Conservation (phyloP, 306 rosid genomes). For the Ormosia emarginata region DNA sequence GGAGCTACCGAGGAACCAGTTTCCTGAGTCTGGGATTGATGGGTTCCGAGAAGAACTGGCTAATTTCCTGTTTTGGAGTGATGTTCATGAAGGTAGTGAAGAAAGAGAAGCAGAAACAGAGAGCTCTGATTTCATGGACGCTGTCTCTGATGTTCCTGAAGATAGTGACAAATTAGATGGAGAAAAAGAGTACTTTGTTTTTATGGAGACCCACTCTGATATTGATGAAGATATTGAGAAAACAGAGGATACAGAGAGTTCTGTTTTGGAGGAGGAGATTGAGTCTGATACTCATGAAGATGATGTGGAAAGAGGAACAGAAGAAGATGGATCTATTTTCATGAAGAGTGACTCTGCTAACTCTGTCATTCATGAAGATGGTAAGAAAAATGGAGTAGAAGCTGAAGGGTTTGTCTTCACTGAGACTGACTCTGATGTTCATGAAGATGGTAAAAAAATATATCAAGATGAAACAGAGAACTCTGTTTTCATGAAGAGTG, state of each 20-base stretch:
- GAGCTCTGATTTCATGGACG: conserved; percentile 6
- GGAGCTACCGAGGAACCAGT: background rate
- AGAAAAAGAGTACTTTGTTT: conserved; percentile 3
- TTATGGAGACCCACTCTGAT: background rate
- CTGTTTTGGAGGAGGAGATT: conserved; percentile 10
- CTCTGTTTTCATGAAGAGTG: background rate
- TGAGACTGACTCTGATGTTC: background rate
- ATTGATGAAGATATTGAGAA: background rate
- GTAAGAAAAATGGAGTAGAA: conserved; percentile 5
- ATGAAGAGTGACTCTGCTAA: background rate
- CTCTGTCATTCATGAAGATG: background rate
- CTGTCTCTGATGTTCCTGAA: background rate
- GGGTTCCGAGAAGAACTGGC: conserved; percentile 33
- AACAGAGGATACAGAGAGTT: background rate
- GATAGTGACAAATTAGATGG: background rate
- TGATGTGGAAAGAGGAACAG: background rate
- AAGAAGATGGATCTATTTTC: conserved; percentile 6
- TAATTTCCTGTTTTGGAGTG: conserved; percentile 27
- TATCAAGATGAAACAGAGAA: conserved; percentile 13
- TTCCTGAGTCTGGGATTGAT: conserved; percentile 19
- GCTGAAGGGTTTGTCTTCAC: background rate
- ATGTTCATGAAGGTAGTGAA: background rate
- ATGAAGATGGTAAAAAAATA: background rate
- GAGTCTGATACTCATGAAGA: background rate
- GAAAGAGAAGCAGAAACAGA: conserved; percentile 15